Evolutionary conservation across 495 filamentous ascomycete species (phyloP).

Genomic region (Penicillium steckii): DNA sequence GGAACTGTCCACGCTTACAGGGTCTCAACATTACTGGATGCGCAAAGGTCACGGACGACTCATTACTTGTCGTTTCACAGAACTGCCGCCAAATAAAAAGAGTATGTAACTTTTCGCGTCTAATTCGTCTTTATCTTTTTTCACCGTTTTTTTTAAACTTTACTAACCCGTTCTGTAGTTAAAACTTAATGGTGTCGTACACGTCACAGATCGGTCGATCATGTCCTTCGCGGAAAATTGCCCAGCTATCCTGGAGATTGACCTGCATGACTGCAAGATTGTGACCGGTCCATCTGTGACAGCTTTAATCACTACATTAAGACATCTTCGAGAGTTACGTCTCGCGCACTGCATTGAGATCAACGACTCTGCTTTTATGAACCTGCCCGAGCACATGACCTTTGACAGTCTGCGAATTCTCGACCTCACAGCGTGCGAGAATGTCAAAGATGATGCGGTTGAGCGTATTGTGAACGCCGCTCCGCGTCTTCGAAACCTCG

Average conservation of each 20-base stretch:
- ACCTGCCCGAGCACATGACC: conserved; percentile 63
- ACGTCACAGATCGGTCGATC: conserved; percentile 77
- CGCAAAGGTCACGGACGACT: conserved; percentile 78
- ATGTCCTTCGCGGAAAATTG: conserved; percentile 84
- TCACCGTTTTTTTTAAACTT: background rate
- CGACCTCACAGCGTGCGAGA: conserved; percentile 84
- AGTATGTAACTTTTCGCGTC: conserved; percentile 46
- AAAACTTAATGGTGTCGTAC: conserved; percentile 86
- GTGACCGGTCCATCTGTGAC: conserved; percentile 81
- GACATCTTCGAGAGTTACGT: conserved; percentile 82
- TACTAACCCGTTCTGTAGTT: conserved; percentile 50
- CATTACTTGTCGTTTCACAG: conserved; percentile 76
- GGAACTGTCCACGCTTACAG: conserved; percentile 80
- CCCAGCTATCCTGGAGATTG: conserved; percentile 91
- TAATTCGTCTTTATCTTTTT: background rate
- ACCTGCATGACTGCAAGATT: conserved; percentile 80
- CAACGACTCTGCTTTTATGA: conserved; percentile 81
- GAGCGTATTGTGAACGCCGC: conserved; percentile 82
- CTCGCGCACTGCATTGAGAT: conserved; percentile 81
- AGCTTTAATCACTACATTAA: conserved; percentile 69
- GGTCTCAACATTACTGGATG: conserved; percentile 93
- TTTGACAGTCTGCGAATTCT: conserved; percentile 90
- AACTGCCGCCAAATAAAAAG: conserved; percentile 86
- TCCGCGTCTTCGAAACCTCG: conserved; percentile 86
- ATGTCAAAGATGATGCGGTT: conserved; percentile 80